Evolutionary conservation across 768 basidiomycete genomes (phyloP).

Genomic region (Gelatoporia subvermispora): DNA sequence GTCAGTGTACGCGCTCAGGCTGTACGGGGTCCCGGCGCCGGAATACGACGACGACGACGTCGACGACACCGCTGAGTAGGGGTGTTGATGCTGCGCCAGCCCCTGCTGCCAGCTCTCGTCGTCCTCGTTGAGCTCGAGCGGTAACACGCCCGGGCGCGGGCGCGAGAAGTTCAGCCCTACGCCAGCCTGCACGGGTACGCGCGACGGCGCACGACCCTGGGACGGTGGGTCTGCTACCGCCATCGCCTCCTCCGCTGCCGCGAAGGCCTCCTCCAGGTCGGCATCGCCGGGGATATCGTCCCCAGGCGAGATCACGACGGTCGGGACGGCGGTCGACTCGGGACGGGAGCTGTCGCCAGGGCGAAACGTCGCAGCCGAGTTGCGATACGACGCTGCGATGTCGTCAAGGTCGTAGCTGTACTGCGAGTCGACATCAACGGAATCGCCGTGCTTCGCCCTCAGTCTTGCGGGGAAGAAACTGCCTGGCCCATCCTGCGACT

Average conservation of each 20-base stretch:
- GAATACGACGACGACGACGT: neutral
- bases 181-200: conserved; percentile 23
- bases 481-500: neutral
- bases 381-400: conserved; percentile 16
- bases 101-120: conserved; percentile 38
- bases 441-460: neutral
- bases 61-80: conserved; percentile 18
- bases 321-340: conserved; percentile 32
- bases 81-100: conserved; percentile 55
- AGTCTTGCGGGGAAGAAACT: neutral
- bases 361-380: conserved; percentile 7
- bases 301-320: conserved; percentile 45
- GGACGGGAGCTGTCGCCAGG: neutral
- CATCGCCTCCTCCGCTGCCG: neutral
- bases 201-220: conserved; percentile 35
- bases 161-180: conserved; percentile 59
- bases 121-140: conserved; percentile 33
- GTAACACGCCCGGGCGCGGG: conserved; percentile 38
- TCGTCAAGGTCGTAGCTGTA: conserved; percentile 18
- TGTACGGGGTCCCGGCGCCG: neutral
- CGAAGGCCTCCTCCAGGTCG: conserved; percentile 2
- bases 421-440: conserved; percentile 9
- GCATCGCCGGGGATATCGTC: no score
- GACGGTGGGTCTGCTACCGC: conserved; percentile 19
- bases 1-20: neutral